Percentiles rank a stretch among this genome's conserved stretches.
These are phyloP conservation scores for Monosporascus sp. DNA, from an alignment of 2,329 filamentous ascomycete genomes.

Conservation along the genomic window DNA sequence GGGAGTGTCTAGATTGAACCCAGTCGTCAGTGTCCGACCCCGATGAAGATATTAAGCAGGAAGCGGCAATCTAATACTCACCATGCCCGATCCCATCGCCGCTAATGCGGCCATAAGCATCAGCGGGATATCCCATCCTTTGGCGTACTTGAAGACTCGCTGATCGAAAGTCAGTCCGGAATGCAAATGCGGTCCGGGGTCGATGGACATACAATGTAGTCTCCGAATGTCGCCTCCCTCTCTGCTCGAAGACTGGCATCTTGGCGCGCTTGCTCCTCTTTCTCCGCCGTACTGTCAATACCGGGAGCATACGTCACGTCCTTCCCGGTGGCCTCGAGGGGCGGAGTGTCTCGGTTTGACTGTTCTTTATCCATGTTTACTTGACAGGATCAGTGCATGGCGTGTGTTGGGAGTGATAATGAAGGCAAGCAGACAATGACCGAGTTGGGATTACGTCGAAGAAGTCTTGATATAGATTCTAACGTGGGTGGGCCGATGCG, in stretches of 20 bases:
- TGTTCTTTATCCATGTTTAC: neutral
- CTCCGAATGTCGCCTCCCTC: slow-evolving; percentile 37
- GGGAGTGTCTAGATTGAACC: slow-evolving; percentile 40
- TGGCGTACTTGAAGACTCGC: slow-evolving; percentile 50
- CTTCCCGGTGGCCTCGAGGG: neutral
- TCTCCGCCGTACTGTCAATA: slow-evolving; percentile 5
- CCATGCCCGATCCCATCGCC: slow-evolving; percentile 45
- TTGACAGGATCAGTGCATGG: too few species aligned
- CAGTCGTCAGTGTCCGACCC: neutral
- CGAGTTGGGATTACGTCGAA: too few species aligned
- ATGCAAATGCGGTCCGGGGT: neutral
- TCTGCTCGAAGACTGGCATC: slow-evolving; percentile 35
- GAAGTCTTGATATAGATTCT: too few species aligned
- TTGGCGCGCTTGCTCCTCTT: slow-evolving; percentile 24
- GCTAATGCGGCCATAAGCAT: slow-evolving; percentile 42
- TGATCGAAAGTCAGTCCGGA: slow-evolving; percentile 18
- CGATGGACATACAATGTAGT: slow-evolving; percentile 33
- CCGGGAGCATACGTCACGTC: neutral
- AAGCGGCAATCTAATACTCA: slow-evolving; percentile 15
- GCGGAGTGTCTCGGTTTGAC: neutral
- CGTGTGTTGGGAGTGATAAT: too few species aligned
- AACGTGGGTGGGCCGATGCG: too few species aligned
- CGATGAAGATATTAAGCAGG: neutral
- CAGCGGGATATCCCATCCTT: slow-evolving; percentile 44
- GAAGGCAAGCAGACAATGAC: too few species aligned